Conservation (phyloP, 2,329 filamentous ascomycete genomes). For the Fusarium illudens region DNA sequence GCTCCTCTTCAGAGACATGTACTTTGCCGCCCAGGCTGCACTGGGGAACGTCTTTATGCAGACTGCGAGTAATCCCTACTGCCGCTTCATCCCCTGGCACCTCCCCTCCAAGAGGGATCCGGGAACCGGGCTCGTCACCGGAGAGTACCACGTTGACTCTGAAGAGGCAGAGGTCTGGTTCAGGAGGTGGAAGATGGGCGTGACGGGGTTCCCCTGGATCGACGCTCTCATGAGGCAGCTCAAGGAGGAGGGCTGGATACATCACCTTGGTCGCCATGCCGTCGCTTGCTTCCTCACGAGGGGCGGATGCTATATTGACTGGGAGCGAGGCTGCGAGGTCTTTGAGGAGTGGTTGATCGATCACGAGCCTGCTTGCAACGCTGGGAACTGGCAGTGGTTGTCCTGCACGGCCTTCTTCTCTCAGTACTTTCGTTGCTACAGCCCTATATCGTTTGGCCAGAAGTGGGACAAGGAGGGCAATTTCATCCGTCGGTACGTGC, state of each 20-base stretch:
- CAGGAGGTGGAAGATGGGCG: slow-evolving; percentile 71
- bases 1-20: slow-evolving; percentile 83
- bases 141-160: slow-evolving; percentile 70
- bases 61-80: slow-evolving; percentile 70
- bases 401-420: slow-evolving; percentile 78
- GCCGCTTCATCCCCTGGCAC: slow-evolving; percentile 83
- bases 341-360: slow-evolving; percentile 81
- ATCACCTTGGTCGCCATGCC: slow-evolving; percentile 79
- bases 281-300: slow-evolving; percentile 83
- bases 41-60: slow-evolving; percentile 71
- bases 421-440: slow-evolving; percentile 76
- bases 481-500: slow-evolving; percentile 72
- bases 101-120: slow-evolving; percentile 67
- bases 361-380: slow-evolving; percentile 77
- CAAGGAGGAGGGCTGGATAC: slow-evolving; percentile 77
- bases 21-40: slow-evolving; percentile 78
- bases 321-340: slow-evolving; percentile 81
- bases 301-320: slow-evolving; percentile 79
- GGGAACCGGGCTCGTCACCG: slow-evolving; percentile 59
- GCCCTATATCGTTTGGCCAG: slow-evolving; percentile 74
- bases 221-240: slow-evolving; percentile 83
- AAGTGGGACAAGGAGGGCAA: slow-evolving; percentile 77
- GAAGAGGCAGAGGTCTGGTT: slow-evolving; percentile 71
- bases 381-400: slow-evolving; percentile 82
- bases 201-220: slow-evolving; percentile 82